Base-by-base conservation (phyloP, 805 yeast species). In the Debaryomyces maramus region DNA sequence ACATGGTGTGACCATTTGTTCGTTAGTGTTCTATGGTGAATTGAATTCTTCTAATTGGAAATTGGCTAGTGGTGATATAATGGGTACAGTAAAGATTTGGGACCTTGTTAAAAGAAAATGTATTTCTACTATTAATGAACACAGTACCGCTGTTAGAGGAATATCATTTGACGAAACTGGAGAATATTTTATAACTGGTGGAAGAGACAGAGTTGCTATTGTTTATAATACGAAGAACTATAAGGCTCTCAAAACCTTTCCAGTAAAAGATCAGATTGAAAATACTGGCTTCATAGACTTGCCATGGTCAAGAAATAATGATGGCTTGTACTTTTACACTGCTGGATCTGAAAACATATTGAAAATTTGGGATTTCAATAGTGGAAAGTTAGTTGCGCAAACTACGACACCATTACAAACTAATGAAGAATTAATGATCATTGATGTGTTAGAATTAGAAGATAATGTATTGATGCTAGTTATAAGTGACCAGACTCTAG, bases 1-100 rank as follows among this genome's bases (percentile, higher is more conserved):
- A 1, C 99, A 93, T 60, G 95, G 96, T 15, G 83, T 93, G 9
- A 85, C 95, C 2, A 74, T 91, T 29, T 83, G 95, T 33, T 79
- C 93, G 3, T 61, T 91, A 40, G 45, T 56, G 1, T 88, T 93
- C 59, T 75, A 75, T 56, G 97, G 97, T 8, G 80, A 80, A 45
- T 65, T 80, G 31, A 84, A 86, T 48, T 70, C 82, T 2, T 43
- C 61, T 6, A 70, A 73, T 32, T 93, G 98, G 98, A 74, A 73
- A 54, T 70, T 93, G 42, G 85, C 89, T 11, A 78, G 88, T 51
- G 84, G 83, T 44, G 83, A 78, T 58, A 77, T 75, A 45, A 73
- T 72, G 74, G 83, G 83, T 19, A 61, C 70, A 1, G 75, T 72
- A 13, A 75, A 74, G 50, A 62, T 78, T 13, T 78, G 83, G 83